phyloP scores from a whole-genome alignment of 768 basidiomycete genomes.

The Termitomyces sp. region DNA sequence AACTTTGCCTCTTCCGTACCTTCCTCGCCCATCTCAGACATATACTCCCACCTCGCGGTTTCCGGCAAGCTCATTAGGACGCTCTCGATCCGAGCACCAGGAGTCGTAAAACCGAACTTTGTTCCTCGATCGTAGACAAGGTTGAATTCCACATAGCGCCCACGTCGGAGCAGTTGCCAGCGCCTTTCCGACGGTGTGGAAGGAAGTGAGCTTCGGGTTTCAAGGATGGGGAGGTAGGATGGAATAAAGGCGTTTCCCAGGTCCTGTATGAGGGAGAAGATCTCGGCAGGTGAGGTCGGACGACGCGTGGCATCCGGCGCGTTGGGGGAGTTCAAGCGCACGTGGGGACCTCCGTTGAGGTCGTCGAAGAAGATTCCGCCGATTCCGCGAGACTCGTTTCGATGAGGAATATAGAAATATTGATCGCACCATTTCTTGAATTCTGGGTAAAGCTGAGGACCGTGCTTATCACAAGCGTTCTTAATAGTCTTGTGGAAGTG shows the following conservation, averaged over 20 bases:
- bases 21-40: slow-evolving; percentile 64
- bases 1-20: slow-evolving; percentile 65
- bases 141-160: slow-evolving; percentile 95
- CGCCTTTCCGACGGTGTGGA: slow-evolving; percentile 66
- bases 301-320: slow-evolving; percentile 28
- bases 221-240: slow-evolving; percentile 85
- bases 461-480: slow-evolving; percentile 69
- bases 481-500: slow-evolving; percentile 86
- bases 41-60: slow-evolving; percentile 88
- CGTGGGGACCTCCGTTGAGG: slow-evolving; percentile 60
- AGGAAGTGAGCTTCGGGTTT: slow-evolving; percentile 46
- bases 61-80: slow-evolving; percentile 89
- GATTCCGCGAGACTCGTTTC: slow-evolving; percentile 79
- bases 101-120: slow-evolving; percentile 80
- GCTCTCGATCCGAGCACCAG: slow-evolving; percentile 84
- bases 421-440: slow-evolving; percentile 98
- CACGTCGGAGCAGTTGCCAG: slow-evolving; percentile 91
- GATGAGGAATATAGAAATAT: slow-evolving; percentile 92
- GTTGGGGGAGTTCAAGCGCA: slow-evolving; percentile 44
- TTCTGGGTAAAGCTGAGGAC: slow-evolving; percentile 57
- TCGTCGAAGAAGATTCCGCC: slow-evolving; percentile 99
- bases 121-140: slow-evolving; percentile 83
- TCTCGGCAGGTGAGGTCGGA: slow-evolving; percentile 56
- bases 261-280: slow-evolving; percentile 70
- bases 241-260: slow-evolving; percentile 82